Conservation (phyloP, 2,329 filamentous ascomycete genomes). For the Fusarium nurragi region DNA sequence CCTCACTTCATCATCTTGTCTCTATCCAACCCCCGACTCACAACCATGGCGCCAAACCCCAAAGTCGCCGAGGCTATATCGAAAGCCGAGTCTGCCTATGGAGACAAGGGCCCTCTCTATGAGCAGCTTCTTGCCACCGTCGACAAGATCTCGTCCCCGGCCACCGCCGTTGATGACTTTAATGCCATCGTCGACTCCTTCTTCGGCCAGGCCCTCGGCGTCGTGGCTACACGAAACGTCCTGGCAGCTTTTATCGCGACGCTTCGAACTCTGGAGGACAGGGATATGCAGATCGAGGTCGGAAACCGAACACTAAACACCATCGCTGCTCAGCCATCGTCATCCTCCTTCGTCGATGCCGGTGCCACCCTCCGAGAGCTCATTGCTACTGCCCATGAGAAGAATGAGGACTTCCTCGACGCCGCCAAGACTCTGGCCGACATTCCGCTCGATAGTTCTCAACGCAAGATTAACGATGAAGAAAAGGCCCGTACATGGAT, state of each 20-base stretch:
- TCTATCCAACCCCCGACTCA: background rate
- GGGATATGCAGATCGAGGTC: constrained; percentile 77
- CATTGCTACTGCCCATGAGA: constrained; percentile 84
- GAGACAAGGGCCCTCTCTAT: constrained; percentile 58
- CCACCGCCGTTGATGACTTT: constrained; percentile 63
- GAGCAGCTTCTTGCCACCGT: constrained; percentile 57
- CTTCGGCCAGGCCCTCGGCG: constrained; percentile 74
- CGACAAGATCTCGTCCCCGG: constrained; percentile 52
- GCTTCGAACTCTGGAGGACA: constrained; percentile 68
- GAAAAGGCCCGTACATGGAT: constrained; percentile 90
- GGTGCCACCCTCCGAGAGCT: constrained; percentile 81
- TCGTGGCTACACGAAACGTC: constrained; percentile 78
- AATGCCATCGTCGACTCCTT: constrained; percentile 74
- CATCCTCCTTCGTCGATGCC: constrained; percentile 83
- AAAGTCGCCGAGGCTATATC: constrained; percentile 58
- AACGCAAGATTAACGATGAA: constrained; percentile 82
- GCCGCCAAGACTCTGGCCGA: constrained; percentile 82
- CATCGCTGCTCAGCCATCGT: constrained; percentile 69
- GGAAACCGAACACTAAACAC: constrained; percentile 76
- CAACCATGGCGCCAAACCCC: constrained; percentile 51
- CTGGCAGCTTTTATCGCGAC: constrained; percentile 72
- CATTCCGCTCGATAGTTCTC: constrained; percentile 89
- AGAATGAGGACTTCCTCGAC: constrained; percentile 79
- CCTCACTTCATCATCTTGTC: constrained; percentile 15
- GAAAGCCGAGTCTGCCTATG: constrained; percentile 49